phyloP scores from a whole-genome alignment of 2,329 filamentous ascomycete genomes.

The Epichloe coenophiala region DNA sequence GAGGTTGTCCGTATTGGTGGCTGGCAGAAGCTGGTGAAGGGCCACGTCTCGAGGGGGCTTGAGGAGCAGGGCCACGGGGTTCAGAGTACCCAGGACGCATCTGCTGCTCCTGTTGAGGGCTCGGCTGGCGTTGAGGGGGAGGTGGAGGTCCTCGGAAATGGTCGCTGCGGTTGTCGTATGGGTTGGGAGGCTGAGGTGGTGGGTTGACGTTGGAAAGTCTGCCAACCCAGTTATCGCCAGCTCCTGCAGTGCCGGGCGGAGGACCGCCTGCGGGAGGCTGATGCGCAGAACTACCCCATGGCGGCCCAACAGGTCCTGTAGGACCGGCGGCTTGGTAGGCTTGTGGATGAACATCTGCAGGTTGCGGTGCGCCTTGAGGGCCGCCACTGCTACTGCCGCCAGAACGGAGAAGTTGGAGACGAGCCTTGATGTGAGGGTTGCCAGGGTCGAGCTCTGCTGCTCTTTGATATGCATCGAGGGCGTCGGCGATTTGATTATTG shows the following conservation, averaged over 20 bases:
- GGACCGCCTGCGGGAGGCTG: constrained; percentile 38
- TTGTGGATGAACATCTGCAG: constrained; percentile 91
- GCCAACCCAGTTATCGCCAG: constrained; percentile 42
- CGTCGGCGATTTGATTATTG: constrained; percentile 96
- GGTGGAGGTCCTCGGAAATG: constrained; percentile 51
- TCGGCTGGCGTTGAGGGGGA: constrained; percentile 57
- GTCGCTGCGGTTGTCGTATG: constrained; percentile 63
- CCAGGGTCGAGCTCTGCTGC: constrained; percentile 86
- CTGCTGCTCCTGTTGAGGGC: constrained; percentile 53
- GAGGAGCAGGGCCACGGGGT: constrained; percentile 20
- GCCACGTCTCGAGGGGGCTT: constrained; percentile 32
- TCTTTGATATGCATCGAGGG: constrained; percentile 86
- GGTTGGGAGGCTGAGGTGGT: constrained; percentile 63
- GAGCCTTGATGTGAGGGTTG: constrained; percentile 93
- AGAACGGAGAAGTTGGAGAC: constrained; percentile 76
- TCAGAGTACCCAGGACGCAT: constrained; percentile 49
- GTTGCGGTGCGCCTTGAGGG: constrained; percentile 68
- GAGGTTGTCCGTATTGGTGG: constrained; percentile 33
- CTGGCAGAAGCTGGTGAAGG: constrained; percentile 26
- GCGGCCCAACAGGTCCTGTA: constrained; percentile 68
- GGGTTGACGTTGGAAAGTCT: constrained; percentile 69
- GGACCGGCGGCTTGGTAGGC: constrained; percentile 78
- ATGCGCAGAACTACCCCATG: constrained; percentile 72
- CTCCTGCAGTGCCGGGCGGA: constrained; percentile 47
- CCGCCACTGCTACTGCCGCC: constrained; percentile 61